A percentile compares a stretch with the other conserved stretches of the same genome.
phyloP scores from a whole-genome alignment of 805 yeast genomes.

The Candida tibetensis region DNA sequence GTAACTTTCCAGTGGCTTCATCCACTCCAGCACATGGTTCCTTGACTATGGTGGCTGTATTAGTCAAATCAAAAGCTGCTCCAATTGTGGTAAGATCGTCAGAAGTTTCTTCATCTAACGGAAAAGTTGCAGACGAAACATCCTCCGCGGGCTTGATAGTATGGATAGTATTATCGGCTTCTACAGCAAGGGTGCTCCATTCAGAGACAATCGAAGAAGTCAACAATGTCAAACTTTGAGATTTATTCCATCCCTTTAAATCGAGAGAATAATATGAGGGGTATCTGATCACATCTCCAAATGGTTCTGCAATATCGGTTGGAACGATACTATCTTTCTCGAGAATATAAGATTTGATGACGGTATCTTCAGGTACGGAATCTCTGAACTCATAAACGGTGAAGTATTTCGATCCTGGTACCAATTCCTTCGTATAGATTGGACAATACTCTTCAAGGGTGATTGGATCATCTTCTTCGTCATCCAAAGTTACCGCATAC shows the following conservation, averaged over 20 bases:
- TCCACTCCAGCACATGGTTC: slow-evolving; percentile 62
- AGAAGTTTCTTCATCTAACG: slow-evolving; percentile 61
- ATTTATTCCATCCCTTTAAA: slow-evolving; percentile 41
- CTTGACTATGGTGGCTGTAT: slow-evolving; percentile 35
- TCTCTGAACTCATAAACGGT: slow-evolving; percentile 25
- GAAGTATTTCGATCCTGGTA: slow-evolving; percentile 9
- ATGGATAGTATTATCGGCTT: slow-evolving; percentile 10
- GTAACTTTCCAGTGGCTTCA: slow-evolving; percentile 53
- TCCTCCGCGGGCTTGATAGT: slow-evolving; percentile 58
- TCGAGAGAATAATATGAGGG: slow-evolving; percentile 44
- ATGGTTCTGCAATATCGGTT: slow-evolving; percentile 50
- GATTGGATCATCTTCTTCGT: not conserved
- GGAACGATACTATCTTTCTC: slow-evolving; percentile 5
- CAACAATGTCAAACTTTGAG: slow-evolving; percentile 34
- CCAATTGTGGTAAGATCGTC: slow-evolving; percentile 76
- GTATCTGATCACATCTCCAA: slow-evolving; percentile 38
- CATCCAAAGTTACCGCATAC: not conserved
- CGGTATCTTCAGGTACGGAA: slow-evolving; percentile 28
- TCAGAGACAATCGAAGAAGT: slow-evolving; percentile 66
- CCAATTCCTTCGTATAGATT: slow-evolving; percentile 2
- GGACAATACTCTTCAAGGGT: not conserved
- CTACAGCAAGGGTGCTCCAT: slow-evolving; percentile 5
- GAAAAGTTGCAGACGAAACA: slow-evolving; percentile 68
- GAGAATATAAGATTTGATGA: slow-evolving; percentile 23
- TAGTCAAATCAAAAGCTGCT: slow-evolving; percentile 55